Base-by-base conservation (phyloP, 768 basidiomycete species). In the Agaricus bisporus region DNA sequence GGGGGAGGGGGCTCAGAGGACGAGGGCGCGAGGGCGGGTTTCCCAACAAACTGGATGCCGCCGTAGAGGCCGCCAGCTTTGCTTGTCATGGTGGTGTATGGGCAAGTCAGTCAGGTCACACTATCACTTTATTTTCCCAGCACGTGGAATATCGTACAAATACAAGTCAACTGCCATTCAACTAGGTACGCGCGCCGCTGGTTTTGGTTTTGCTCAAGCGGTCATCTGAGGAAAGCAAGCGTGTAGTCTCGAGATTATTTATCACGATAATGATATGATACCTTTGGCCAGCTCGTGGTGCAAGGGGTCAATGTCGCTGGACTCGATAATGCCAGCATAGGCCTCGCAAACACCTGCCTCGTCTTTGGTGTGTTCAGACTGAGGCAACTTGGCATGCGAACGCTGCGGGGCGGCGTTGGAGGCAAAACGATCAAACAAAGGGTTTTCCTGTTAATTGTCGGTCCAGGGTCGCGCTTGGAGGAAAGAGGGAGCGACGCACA, bases 61-160 rank as follows among this genome's bases (percentile, higher is more conserved):
- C 90, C 89, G 61, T 91, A 92, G 51, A 92, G 78, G 47, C 90
- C 89, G 48, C 90, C 90, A 51, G 87, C 87, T 76, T 82, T 79
- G 71, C 83, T 80, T 46, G 85, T 85, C 82, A 88, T 87, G 63
- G 65, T 76, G 68, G 69, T 64, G 35, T 39, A 45, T 22, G 15
- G n/a, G 15, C 35, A 48, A 47, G 1, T 38, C 3, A 25, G 18
- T 2, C 17, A 48, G 38, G 41, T 25, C 42, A 38, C 41, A 46
- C 43, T 41, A 9, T 7, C 38, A 20, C 8, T 32, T 11, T 11
- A 51, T 37, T 43, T 55, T 58, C 54, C 45, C 47, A 42, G 49
- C 49, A 55, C 57, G 50, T 52, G 49, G 18, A 41, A 28, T 6
- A 32, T 17, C 22, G 44, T 54, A 54, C 45, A 54, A 54, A 41